A percentile compares a stretch with the other conserved stretches of the same genome.
phyloP scores from a whole-genome alignment of 306 rosid species.

The Spatholobus suberectus region DNA sequence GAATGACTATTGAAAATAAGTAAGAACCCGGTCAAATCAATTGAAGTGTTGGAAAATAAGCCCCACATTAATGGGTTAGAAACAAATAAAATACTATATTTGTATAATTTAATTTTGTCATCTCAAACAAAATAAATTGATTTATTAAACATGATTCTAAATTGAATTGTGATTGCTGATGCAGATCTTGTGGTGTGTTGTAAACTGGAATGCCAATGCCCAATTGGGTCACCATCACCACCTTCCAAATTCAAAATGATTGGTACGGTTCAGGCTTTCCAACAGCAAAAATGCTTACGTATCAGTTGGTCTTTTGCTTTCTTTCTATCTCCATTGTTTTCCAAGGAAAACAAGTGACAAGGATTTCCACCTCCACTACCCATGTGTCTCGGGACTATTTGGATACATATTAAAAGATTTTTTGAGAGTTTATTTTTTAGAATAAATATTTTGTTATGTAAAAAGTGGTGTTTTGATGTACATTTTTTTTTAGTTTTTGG shows the following conservation, averaged over 20 bases:
- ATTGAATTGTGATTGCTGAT: not conserved
- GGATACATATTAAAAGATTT: too few relatives aligned
- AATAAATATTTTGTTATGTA: too few relatives aligned
- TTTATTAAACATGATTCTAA: not conserved
- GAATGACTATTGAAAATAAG: not conserved
- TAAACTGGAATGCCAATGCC: constrained; percentile 16
- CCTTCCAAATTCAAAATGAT: not conserved
- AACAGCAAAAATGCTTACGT: not conserved
- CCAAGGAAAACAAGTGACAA: constrained; percentile 24
- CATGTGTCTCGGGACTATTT: too few relatives aligned
- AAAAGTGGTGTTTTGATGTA: too few relatives aligned
- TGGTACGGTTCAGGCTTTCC: constrained; percentile 9
- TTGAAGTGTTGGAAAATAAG: not conserved
- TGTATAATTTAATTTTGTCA: not conserved
- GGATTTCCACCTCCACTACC: constrained; percentile 35
- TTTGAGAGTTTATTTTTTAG: too few relatives aligned
- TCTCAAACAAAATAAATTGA: not conserved
- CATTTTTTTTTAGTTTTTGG: too few relatives aligned
- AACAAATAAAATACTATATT: not conserved
- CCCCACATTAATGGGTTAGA: not conserved
- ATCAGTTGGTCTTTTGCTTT: not conserved
- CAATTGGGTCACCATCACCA: constrained; percentile 20
- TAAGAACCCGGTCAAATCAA: not conserved
- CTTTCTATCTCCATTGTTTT: not conserved
- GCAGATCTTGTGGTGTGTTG: not conserved